Base-by-base conservation (phyloP, 2,329 filamentous ascomycete species). In the Pseudogymnoascus sp. region DNA sequence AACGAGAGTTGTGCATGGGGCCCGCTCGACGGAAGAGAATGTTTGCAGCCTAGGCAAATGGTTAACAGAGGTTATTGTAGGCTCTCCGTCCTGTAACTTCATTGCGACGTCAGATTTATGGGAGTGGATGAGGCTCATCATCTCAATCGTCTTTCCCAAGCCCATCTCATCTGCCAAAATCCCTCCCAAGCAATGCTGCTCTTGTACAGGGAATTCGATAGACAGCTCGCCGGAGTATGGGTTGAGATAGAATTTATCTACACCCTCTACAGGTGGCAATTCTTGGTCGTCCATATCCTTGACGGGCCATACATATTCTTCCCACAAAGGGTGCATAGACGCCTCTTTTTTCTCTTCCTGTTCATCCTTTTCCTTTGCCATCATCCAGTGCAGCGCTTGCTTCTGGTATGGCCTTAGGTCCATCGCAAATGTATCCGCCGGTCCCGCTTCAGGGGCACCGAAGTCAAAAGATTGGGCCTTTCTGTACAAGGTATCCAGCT, bases 381-480 rank as follows among this genome's bases (percentile, higher is more conserved):
- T 81, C 92, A 99, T 97, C 95, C 95, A 99, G 72, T 97, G 82
- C 5, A 99, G 77, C 0, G 95, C 92, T 75, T 99, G 95, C 72
- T 92, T 96, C 74, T 99, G 95, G 69, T 99, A 99, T 61, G 91
- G 91, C 2, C 95, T 87, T 29, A 99, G 79, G 38, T 87, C 82
- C 86, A 99, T 87, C 5, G 82, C 82, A 74, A 99, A 99, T 0
- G 87, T 91, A 7, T 88, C 81, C 5, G 89, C 86, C 9, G 95
- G 93, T 69, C 96, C 88, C 9, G 91, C 88, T 73, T 91, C 88
- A 1, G 93, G 93, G 0, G 93, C 97, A 72, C 86, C 85, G 72
- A 99, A 97, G 74, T 99, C 95, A 70, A 97, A 97, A 0, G 91
- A 93, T 72, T 99, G 95, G 0, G 95, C 95, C 72, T 99, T 99